Percentiles rank a stretch among this genome's conserved stretches.
Conservation (phyloP, 2,329 filamentous ascomycete species). For the Ascochyta pisi region DNA sequence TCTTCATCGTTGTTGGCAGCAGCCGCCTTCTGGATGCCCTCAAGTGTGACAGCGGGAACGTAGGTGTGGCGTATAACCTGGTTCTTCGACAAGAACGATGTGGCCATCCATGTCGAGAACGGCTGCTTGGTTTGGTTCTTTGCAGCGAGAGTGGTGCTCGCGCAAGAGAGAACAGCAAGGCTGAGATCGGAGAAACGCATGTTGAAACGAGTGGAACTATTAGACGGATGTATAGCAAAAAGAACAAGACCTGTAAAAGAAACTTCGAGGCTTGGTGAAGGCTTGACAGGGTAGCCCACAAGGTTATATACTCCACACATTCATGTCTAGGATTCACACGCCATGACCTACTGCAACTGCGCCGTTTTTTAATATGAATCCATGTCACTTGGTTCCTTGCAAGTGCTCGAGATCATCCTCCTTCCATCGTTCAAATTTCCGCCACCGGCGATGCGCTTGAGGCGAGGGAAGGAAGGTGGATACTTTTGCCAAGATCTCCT, state of each 20-base stretch:
- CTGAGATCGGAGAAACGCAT: constrained; percentile 37
- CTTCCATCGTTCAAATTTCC: constrained; percentile 21
- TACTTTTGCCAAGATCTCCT: not conserved
- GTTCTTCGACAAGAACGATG: constrained; percentile 56
- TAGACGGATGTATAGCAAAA: constrained; percentile 7
- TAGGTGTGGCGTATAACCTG: constrained; percentile 54
- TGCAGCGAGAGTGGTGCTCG: constrained; percentile 32
- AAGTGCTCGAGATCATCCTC: constrained; percentile 18
- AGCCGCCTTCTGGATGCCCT: constrained; percentile 56
- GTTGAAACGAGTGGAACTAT: constrained; percentile 19
- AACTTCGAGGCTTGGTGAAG: constrained; percentile 9
- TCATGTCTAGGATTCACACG: constrained; percentile 2
- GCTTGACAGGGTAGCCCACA: constrained; percentile 4
- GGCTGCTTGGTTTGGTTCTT: constrained; percentile 29
- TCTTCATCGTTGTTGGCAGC: constrained; percentile 53
- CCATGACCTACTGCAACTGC: constrained; percentile 8
- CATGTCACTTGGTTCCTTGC: constrained; percentile 18
- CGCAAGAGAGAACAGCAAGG: constrained; percentile 31
- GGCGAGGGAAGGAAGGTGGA: constrained; percentile 16
- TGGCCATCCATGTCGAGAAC: constrained; percentile 54
- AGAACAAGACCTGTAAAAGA: constrained; percentile 8
- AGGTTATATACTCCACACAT: constrained; percentile 12
- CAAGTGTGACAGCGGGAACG: constrained; percentile 56
- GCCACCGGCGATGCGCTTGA: constrained; percentile 20
- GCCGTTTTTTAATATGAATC: constrained; percentile 22